These are phyloP conservation scores for Trichopus zeylanicus DNA, from an alignment of 116 monocot species.

Conservation along the genomic window DNA sequence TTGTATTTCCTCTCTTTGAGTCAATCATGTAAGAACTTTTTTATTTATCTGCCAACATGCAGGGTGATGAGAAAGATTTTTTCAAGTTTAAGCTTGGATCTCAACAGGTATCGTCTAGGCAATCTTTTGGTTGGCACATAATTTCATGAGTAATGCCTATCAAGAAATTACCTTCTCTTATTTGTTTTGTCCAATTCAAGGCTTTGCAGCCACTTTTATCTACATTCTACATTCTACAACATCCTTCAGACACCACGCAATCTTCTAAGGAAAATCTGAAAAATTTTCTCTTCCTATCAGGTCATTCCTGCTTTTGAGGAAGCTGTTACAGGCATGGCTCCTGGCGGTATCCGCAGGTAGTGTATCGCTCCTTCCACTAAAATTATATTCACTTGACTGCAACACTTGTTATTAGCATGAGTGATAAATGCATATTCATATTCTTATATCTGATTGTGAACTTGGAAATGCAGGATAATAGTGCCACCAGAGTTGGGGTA, in stretches of 20 bases:
- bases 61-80: constrained; percentile 90
- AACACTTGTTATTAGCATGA: not conserved
- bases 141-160: not conserved
- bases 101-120: constrained; percentile 38
- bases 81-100: constrained; percentile 89
- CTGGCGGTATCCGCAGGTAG: constrained; percentile 81
- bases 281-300: constrained; percentile 21
- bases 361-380: not conserved
- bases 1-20: not conserved
- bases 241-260: not conserved
- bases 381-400: too few relatives aligned
- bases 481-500: constrained; percentile 95
- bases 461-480: constrained; percentile 70
- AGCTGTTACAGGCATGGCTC: constrained; percentile 79
- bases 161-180: not conserved
- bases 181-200: not conserved
- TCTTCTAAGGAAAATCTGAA: not conserved
- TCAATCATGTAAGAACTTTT: not conserved
- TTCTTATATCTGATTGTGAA: constrained; percentile 11
- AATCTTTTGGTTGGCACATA: not conserved
- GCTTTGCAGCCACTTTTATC: too few relatives aligned
- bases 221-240: too few relatives aligned
- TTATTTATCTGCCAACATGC: constrained; percentile 11
- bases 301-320: constrained; percentile 98
- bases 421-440: not conserved